Percentiles rank a stretch among this genome's conserved stretches.
These are phyloP conservation scores for Yarrowia divulgata DNA, from an alignment of 805 yeast species.

Conservation along the genomic window DNA sequence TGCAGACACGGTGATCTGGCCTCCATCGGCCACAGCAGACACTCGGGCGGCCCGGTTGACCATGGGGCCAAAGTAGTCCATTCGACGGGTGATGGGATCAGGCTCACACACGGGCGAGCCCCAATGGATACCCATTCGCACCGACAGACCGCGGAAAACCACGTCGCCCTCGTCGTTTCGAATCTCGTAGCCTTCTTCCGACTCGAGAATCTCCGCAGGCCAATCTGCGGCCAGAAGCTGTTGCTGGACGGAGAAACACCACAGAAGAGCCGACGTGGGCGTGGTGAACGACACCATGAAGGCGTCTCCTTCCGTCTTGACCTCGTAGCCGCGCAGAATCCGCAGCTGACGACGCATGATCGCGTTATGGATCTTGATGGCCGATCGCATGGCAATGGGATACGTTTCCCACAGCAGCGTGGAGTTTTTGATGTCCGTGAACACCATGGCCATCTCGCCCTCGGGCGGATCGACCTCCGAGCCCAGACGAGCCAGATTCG, in stretches of 20 bases:
- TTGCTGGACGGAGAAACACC: constrained; percentile 94
- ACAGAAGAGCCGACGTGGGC: constrained; percentile 84
- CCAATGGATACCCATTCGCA: constrained; percentile 98
- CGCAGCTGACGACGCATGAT: constrained; percentile 93
- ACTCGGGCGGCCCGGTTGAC: constrained; percentile 95
- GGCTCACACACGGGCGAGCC: constrained; percentile 96
- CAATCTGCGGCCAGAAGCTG: constrained; percentile 86
- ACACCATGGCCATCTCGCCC: constrained; percentile 93
- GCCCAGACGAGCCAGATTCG: constrained; percentile 79
- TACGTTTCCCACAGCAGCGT: constrained; percentile 92
- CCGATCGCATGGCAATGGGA: constrained; percentile 95
- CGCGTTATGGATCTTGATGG: constrained; percentile 91
- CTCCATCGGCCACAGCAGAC: constrained; percentile 95
- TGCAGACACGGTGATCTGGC: constrained; percentile 87
- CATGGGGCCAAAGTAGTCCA: constrained; percentile 99
- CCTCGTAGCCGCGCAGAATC: constrained; percentile 96
- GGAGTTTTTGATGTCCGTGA: constrained; percentile 95
- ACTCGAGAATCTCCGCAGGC: constrained; percentile 90
- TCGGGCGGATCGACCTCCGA: constrained; percentile 90
- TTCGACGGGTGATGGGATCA: constrained; percentile 92
- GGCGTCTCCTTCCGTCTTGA: constrained; percentile 99
- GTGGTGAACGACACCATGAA: constrained; percentile 97
- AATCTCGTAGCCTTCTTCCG: constrained; percentile 83
- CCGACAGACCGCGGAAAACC: constrained; percentile 88
- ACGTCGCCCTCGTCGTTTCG: constrained; percentile 65